Evolutionary conservation across 306 rosid species (phyloP).

Genomic region (Begonia loranthoides): DNA sequence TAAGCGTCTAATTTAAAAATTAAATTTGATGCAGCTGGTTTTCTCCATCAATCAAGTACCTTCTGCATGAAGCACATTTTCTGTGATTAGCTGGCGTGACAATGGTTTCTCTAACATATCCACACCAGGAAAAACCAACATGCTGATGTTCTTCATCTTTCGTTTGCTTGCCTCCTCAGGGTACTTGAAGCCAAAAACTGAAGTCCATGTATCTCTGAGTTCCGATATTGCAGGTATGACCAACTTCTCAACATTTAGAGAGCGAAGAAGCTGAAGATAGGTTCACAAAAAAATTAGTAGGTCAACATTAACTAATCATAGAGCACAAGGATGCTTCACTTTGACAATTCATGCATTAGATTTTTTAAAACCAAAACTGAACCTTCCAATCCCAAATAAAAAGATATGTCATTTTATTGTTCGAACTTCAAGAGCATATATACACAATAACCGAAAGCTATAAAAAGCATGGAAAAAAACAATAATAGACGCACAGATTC

Average conservation of each 20-base stretch:
- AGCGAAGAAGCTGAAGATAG: conserved; percentile 50
- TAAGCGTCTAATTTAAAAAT: not conserved
- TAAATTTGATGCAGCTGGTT: conserved; percentile 1
- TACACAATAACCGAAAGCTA: conserved; percentile 3
- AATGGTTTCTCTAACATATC: conserved; percentile 71
- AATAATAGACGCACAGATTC: conserved; percentile 47
- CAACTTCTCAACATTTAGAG: conserved; percentile 67
- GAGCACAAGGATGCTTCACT: not conserved
- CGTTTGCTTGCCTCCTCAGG: conserved; percentile 39
- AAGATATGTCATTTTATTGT: too few relatives aligned
- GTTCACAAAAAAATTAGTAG: conserved; percentile 1
- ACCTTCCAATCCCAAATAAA: not conserved
- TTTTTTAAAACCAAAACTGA: not conserved
- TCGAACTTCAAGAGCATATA: not conserved
- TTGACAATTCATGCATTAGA: not conserved
- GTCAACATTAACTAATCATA: not conserved
- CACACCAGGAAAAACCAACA: conserved; percentile 76
- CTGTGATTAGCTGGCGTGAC: conserved; percentile 16
- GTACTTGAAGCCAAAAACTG: conserved; percentile 68
- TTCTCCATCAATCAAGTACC: conserved; percentile 21
- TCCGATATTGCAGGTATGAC: conserved; percentile 87
- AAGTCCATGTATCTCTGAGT: conserved; percentile 72
- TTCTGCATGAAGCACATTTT: conserved; percentile 19
- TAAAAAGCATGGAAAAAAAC: not conserved
- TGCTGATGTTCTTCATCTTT: conserved; percentile 44